Conservation (phyloP, 805 yeast species). For the Nakazawaea ernobii region DNA sequence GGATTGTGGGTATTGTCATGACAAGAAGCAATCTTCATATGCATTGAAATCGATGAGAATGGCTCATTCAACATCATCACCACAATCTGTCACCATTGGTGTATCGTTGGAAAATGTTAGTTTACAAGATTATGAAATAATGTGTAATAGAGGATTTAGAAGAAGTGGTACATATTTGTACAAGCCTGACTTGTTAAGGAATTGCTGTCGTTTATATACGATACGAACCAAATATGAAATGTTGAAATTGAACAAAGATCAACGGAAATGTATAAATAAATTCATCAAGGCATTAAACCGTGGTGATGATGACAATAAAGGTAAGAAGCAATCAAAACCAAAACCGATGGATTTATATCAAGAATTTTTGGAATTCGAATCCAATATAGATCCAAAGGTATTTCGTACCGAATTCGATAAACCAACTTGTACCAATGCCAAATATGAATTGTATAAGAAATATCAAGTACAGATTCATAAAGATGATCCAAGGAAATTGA, state of each 20-base stretch:
- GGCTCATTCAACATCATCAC: constrained; percentile 2
- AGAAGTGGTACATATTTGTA: constrained; percentile 63
- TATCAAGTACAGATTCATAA: constrained; percentile 72
- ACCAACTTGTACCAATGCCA: constrained; percentile 47
- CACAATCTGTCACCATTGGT: constrained; percentile 26
- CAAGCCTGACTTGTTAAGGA: constrained; percentile 59
- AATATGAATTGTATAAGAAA: constrained; percentile 54
- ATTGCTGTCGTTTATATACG: constrained; percentile 77
- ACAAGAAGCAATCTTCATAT: constrained; percentile 33
- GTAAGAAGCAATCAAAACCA: constrained; percentile 6
- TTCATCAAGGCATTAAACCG: constrained; percentile 41
- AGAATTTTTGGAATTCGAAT: constrained; percentile 14
- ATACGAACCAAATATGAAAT: constrained; percentile 52
- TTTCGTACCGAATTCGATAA: constrained; percentile 46
- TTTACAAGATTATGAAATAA: constrained; percentile 48
- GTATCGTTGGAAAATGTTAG: constrained; percentile 39
- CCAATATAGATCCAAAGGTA: constrained; percentile 5
- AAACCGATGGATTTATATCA: constrained; percentile 15
- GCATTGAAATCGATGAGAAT: constrained; percentile 26
- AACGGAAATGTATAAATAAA: constrained; percentile 57
- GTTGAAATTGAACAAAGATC: constrained; percentile 56
- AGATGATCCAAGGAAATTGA: constrained; percentile 45
- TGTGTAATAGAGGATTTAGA: constrained; percentile 72
- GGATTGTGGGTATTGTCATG: constrained; percentile 72
- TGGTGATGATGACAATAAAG: constrained; percentile 11